Base-by-base conservation (phyloP, 768 basidiomycete species). In the Lepiota venenata region DNA sequence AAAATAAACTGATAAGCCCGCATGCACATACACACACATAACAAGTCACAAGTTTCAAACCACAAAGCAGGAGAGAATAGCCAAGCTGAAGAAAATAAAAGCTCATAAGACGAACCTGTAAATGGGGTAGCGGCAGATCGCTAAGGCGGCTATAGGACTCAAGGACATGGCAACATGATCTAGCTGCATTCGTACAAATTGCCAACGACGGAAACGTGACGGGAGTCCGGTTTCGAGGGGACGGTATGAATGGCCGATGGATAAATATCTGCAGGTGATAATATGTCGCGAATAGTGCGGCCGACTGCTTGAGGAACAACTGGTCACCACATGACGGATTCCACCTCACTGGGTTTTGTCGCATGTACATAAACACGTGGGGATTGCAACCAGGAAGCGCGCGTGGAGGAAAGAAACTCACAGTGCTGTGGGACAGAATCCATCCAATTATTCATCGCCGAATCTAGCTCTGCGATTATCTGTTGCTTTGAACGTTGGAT, bases 111-210 rank as follows among this genome's bases (percentile, higher is more conserved):
- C 63, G 6, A 60, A 76, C 79, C 66, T 75, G 74, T 32, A 74
- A 37, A 5, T 64, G 60, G 4, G 72, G 67, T 41, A 73, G 46
- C 2, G 73, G 73, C 35, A 72, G 56, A 4, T 62, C 54, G 22
- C 68, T 63, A 10, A 71, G 66, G 55, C 63, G 67, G 45, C 75
- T 69, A 57, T 74, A 71, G 48, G 70, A 57, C 69, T 91, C 88
- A 16, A 88, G 66, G 25, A 93, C 78, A 63, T 87, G 88, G 37
- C 80, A 81, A 55, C 81, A 85, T 1, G 88, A 89, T 7, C 89
- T 75, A 1, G 92, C 88, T 0, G 92, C 84, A 56, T 92, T 93
- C n/a, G 86, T 83, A 66, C 91, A 93, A 50, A 93, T 92, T 0
- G 88, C 88, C 29, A 93, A 73, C 0, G 90, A 62, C 71, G 87